Evolutionary conservation across 2,329 filamentous ascomycete genomes (phyloP).

Genomic region (Verticillium alfalfae): DNA sequence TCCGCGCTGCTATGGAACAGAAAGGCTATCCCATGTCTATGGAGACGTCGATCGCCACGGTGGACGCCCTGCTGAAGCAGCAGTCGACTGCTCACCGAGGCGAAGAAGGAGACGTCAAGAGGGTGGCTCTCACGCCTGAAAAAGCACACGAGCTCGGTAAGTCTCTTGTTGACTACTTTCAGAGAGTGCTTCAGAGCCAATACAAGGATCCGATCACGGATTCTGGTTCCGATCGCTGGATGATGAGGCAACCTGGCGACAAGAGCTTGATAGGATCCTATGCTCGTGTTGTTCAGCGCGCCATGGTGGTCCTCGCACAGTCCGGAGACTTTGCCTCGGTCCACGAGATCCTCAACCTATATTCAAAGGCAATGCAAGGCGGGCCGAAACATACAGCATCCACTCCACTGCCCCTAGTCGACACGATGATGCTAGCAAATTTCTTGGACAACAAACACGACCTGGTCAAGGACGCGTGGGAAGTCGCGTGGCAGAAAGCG

Average conservation of each 20-base stretch:
- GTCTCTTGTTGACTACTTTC: conserved; percentile 22
- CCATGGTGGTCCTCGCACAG: conserved; percentile 25
- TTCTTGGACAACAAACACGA: conserved; percentile 50
- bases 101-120: neutral
- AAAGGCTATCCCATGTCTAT: conserved; percentile 35
- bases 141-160: conserved; percentile 18
- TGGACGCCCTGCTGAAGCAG: conserved; percentile 28
- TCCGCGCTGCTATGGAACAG: conserved; percentile 36
- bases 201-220: neutral
- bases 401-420: conserved; percentile 51
- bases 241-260: neutral
- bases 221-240: neutral
- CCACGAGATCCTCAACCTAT: conserved; percentile 50
- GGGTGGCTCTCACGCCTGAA: neutral
- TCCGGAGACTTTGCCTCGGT: conserved; percentile 46
- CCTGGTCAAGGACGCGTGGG: conserved; percentile 63
- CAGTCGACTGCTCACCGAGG: conserved; percentile 6
- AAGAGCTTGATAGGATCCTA: conserved; percentile 4
- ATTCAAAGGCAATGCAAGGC: conserved; percentile 33
- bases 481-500: conserved; percentile 49
- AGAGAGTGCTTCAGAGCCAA: conserved; percentile 11
- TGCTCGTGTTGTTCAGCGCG: conserved; percentile 9
- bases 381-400: conserved; percentile 19
- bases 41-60: conserved; percentile 33
- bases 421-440: conserved; percentile 64